Conservation (phyloP, 1,284 basidiomycete species). For the Mycena sp. region DNA sequence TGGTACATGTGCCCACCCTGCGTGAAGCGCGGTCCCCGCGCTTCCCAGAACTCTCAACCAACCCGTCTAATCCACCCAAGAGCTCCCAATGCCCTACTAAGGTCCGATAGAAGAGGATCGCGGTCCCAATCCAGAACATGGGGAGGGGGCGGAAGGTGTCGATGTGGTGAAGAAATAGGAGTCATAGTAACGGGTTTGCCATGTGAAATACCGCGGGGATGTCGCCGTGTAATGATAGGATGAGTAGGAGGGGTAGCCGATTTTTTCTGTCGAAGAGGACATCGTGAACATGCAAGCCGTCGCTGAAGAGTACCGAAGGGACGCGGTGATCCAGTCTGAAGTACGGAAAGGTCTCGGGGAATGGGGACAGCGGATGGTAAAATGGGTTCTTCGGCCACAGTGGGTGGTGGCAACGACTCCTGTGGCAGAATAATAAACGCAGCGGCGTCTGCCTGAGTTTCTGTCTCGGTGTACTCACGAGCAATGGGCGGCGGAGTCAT, state of each 20-base stretch:
- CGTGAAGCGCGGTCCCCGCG: conserved; percentile 16
- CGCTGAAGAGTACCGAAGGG: conserved; percentile 7
- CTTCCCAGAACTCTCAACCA: not conserved
- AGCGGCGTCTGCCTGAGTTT: not conserved
- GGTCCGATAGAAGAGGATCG: conserved; percentile 6
- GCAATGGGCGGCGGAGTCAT: not conserved
- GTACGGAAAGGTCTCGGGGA: not conserved
- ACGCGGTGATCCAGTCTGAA: not conserved
- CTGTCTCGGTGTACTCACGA: not conserved
- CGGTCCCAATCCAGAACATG: conserved; percentile 2
- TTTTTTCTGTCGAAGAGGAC: not conserved
- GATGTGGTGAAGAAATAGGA: not conserved
- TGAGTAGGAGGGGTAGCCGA: not conserved
- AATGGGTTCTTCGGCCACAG: not conserved
- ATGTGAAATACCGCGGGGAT: not conserved
- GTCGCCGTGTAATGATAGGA: not conserved
- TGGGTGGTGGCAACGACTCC: not conserved
- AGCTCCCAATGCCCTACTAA: conserved; percentile 1
- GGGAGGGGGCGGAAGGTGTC: not conserved
- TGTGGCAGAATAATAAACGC: not conserved
- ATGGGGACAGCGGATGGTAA: not conserved
- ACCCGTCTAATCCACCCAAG: conserved; percentile 6
- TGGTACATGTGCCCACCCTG: conserved; percentile 11
- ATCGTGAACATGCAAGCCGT: conserved; percentile 1
- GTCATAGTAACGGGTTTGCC: not conserved